Evolutionary conservation across 192 early-diverging fungal genomes (phyloP).

Genomic region (Podila minutissima): DNA sequence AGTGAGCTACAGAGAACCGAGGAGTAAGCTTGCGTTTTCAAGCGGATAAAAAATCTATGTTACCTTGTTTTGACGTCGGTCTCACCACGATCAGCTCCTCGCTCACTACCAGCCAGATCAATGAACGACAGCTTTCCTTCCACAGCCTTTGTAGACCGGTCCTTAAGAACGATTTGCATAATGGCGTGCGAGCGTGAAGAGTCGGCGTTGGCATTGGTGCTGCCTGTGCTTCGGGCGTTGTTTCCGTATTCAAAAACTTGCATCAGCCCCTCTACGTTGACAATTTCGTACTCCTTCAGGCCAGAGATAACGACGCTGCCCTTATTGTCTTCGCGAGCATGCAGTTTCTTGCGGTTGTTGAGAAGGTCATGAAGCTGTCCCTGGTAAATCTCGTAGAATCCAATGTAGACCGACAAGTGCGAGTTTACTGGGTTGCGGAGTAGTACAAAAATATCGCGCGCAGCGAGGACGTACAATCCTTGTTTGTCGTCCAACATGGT

Average conservation of each 20-base stretch:
- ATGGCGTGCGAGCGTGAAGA: slow-evolving; percentile 99
- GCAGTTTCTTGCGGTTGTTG: slow-evolving; percentile 89
- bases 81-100: slow-evolving; percentile 97
- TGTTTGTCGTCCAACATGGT: slow-evolving; percentile 93
- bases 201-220: slow-evolving; percentile 93
- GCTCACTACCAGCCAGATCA: slow-evolving; percentile 97
- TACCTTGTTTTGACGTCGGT: slow-evolving; percentile 92
- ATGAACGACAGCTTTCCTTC: slow-evolving; percentile 95
- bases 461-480: slow-evolving; percentile 94
- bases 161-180: slow-evolving; percentile 90
- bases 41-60: background rate
- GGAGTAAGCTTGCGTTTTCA: too few relatives aligned
- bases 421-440: slow-evolving; percentile 73
- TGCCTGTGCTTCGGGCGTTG: slow-evolving; percentile 90
- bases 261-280: slow-evolving; percentile 87
- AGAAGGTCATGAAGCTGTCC: slow-evolving; percentile 95
- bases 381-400: slow-evolving; percentile 98
- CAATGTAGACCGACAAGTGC: slow-evolving; percentile 85
- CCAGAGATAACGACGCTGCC: slow-evolving; percentile 92
- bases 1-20: too few relatives aligned
- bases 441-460: slow-evolving; percentile 88
- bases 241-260: slow-evolving; percentile 95
- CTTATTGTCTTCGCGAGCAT: slow-evolving; percentile 96
- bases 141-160: slow-evolving; percentile 45
- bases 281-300: slow-evolving; percentile 89